phyloP scores from a whole-genome alignment of 495 filamentous ascomycete species.

The Penicillium cataractarum region DNA sequence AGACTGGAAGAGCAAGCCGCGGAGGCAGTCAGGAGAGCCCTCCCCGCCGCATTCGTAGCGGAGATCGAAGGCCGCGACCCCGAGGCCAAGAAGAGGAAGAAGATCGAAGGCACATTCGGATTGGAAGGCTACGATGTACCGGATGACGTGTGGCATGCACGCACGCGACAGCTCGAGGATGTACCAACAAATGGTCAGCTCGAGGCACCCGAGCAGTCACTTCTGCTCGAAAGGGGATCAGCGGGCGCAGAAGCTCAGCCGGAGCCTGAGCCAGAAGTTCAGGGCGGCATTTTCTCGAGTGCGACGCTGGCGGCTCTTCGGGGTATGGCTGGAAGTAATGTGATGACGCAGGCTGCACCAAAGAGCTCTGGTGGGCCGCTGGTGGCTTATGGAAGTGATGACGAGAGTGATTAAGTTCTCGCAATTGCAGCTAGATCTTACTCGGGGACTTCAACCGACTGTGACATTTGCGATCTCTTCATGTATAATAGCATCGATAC shows the following conservation, averaged over 20 bases:
- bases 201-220: constrained; percentile 47
- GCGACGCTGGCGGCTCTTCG: constrained; percentile 76
- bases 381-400: constrained; percentile 90
- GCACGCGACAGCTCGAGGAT: constrained; percentile 53
- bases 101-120: constrained; percentile 88
- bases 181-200: constrained; percentile 40
- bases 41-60: constrained; percentile 90
- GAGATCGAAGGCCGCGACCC: constrained; percentile 92
- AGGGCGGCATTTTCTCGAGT: constrained; percentile 75
- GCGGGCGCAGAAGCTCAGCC: constrained; percentile 15
- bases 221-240: constrained; percentile 47
- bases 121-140: constrained; percentile 91
- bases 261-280: constrained; percentile 26
- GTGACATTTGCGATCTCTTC: constrained; percentile 21
- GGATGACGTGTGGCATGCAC: constrained; percentile 91
- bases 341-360: constrained; percentile 40
- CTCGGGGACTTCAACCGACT: not conserved
- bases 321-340: constrained; percentile 45
- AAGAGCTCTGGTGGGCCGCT: constrained; percentile 62
- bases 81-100: constrained; percentile 81
- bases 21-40: constrained; percentile 84
- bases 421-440: not conserved
- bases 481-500: constrained; percentile 49
- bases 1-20: constrained; percentile 97
- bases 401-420: constrained; percentile 63